Conservation (phyloP, 129 eudicot genomes). For the Saussurea involucrata region DNA sequence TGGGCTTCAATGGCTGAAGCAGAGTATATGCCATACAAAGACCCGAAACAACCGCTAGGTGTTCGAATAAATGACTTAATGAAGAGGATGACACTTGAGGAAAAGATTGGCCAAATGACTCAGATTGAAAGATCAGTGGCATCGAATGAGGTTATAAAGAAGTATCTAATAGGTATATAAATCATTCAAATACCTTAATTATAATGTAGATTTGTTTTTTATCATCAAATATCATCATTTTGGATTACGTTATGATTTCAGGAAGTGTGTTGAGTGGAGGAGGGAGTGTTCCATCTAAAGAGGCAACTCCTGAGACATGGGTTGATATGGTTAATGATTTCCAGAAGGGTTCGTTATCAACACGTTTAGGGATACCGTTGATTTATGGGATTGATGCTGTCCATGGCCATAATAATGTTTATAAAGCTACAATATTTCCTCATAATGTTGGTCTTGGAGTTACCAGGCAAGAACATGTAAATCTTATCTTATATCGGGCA, state of each 20-base stretch:
- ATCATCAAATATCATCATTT: neutral
- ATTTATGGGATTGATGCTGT: slow-evolving; percentile 41
- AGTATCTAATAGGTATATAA: slow-evolving; percentile 51
- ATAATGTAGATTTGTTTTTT: neutral
- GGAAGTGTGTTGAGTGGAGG: slow-evolving; percentile 74
- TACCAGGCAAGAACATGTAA: slow-evolving; percentile 22
- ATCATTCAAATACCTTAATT: neutral
- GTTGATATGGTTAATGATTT: slow-evolving; percentile 24
- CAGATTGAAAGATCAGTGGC: slow-evolving; percentile 62
- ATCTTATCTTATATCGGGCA: neutral
- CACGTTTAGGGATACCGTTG: slow-evolving; percentile 34
- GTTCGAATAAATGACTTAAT: slow-evolving; percentile 52
- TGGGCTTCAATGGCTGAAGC: slow-evolving; percentile 41
- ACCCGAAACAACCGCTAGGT: slow-evolving; percentile 47
- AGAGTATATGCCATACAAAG: slow-evolving; percentile 49
- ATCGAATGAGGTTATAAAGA: slow-evolving; percentile 44
- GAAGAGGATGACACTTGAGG: slow-evolving; percentile 59
- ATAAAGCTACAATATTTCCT: slow-evolving; percentile 38
- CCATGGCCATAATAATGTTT: slow-evolving; percentile 35
- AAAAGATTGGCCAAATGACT: slow-evolving; percentile 78
- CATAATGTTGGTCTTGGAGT: slow-evolving; percentile 46
- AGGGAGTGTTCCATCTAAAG: slow-evolving; percentile 52
- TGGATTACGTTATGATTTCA: slow-evolving; percentile 25
- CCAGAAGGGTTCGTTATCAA: slow-evolving; percentile 32
- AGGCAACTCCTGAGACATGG: slow-evolving; percentile 46